Conservation (phyloP, 352 stramenopile genomes). For the Plasmopara viticola region DNA sequence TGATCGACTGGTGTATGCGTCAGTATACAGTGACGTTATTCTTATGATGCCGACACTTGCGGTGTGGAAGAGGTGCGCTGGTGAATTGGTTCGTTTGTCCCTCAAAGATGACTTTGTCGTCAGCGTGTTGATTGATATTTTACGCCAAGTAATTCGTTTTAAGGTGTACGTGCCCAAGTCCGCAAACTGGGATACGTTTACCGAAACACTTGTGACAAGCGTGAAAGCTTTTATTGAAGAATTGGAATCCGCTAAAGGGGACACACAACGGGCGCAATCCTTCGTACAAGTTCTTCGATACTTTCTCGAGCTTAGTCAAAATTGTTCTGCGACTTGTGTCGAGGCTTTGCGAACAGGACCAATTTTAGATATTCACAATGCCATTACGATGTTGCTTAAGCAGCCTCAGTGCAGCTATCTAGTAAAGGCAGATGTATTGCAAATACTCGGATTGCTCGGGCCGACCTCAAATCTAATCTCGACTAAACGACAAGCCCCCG, state of each 20-base stretch:
- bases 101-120: conserved; percentile 30
- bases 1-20: conserved; percentile 23
- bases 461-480: conserved; percentile 11
- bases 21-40: conserved; percentile 44
- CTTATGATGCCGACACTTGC: conserved; percentile 29
- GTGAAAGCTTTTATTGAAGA: conserved; percentile 40
- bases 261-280: conserved; percentile 33
- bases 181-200: conserved; percentile 41
- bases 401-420: conserved; percentile 38
- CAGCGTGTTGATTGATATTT: conserved; percentile 28
- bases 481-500: conserved; percentile 5
- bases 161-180: conserved; percentile 33
- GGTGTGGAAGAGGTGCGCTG: conserved; percentile 38
- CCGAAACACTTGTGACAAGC: conserved; percentile 32
- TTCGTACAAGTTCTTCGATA: conserved; percentile 39
- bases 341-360: conserved; percentile 22
- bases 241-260: conserved; percentile 10
- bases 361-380: conserved; percentile 35
- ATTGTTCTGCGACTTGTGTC: conserved; percentile 30
- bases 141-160: conserved; percentile 30
- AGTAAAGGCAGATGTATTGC: conserved; percentile 53
- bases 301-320: conserved; percentile 35
- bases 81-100: conserved; percentile 23
- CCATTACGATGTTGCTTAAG: conserved; percentile 32
- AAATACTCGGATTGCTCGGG: conserved; percentile 32